Conservation (phyloP, 116 monocot species). For the Iris pallida region DNA sequence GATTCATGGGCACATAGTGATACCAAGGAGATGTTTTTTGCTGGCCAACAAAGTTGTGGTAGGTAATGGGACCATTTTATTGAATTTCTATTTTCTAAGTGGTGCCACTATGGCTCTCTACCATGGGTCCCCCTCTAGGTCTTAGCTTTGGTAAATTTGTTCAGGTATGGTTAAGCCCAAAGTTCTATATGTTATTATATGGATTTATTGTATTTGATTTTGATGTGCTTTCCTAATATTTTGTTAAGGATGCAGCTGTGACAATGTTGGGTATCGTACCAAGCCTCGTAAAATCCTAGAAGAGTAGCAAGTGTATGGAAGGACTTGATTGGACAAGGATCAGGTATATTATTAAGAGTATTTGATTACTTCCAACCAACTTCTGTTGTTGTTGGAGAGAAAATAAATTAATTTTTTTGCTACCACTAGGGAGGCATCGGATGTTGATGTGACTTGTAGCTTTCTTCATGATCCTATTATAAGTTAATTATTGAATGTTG, state of each 20-base stretch:
- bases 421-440: slow-evolving; percentile 68
- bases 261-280: slow-evolving; percentile 74
- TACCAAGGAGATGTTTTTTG: slow-evolving; percentile 60
- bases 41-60: slow-evolving; percentile 90
- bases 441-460: too few relatives aligned
- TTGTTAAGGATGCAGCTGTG: slow-evolving; percentile 67
- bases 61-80: slow-evolving; percentile 79
- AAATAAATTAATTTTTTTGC: slow-evolving; percentile 13
- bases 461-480: slow-evolving; percentile 60
- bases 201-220: neutral
- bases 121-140: slow-evolving; percentile 80
- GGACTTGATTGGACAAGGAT: slow-evolving; percentile 72
- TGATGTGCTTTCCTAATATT: neutral
- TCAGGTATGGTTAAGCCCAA: slow-evolving; percentile 36
- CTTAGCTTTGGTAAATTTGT: slow-evolving; percentile 77
- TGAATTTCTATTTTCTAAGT: slow-evolving; percentile 67
- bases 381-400: neutral
- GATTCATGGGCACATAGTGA: slow-evolving; percentile 82
- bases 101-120: slow-evolving; percentile 75
- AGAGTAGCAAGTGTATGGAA: slow-evolving; percentile 64
- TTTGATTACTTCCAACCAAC: neutral
- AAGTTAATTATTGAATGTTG: slow-evolving; percentile 77
- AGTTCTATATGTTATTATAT: neutral
- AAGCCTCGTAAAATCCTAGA: slow-evolving; percentile 79
- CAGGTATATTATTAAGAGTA: slow-evolving; percentile 29